phyloP scores from a whole-genome alignment of 495 filamentous ascomycete species.

The Penicillium roqueforti region DNA sequence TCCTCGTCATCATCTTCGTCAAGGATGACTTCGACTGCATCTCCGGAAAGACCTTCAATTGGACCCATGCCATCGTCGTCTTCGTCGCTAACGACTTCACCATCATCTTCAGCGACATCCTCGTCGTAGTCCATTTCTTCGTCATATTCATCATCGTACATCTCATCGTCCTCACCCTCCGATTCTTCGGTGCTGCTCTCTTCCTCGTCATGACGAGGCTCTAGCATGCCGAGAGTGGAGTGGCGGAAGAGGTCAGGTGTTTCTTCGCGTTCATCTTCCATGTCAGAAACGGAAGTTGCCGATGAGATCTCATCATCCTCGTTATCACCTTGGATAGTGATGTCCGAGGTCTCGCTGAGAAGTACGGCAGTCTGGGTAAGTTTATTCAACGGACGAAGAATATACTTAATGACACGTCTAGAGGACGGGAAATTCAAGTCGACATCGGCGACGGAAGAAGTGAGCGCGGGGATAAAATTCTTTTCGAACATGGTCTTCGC shows the following conservation, averaged over 20 bases:
- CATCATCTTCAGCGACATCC: conserved; percentile 69
- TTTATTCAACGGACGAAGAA: conserved; percentile 80
- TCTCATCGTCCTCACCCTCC: conserved; percentile 73
- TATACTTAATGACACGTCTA: conserved; percentile 92
- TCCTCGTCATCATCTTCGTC: conserved; percentile 65
- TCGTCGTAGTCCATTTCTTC: conserved; percentile 92
- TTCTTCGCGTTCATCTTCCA: conserved; percentile 86
- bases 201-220: conserved; percentile 74
- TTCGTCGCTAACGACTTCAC: conserved; percentile 83
- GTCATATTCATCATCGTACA: conserved; percentile 79
- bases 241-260: conserved; percentile 97
- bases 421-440: conserved; percentile 92
- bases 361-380: conserved; percentile 83
- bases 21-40: conserved; percentile 80
- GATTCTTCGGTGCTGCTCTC: conserved; percentile 63
- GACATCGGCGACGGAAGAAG: conserved; percentile 89
- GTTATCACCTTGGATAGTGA: conserved; percentile 61
- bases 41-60: conserved; percentile 80
- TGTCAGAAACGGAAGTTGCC: conserved; percentile 82
- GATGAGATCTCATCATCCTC: conserved; percentile 88
- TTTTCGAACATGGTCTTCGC: conserved; percentile 97
- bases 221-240: conserved; percentile 91
- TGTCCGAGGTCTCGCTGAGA: conserved; percentile 73
- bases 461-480: conserved; percentile 82
- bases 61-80: conserved; percentile 81